A percentile compares a stretch with the other conserved stretches of the same genome.
These are phyloP conservation scores for Plasmopara muralis DNA, from an alignment of 352 stramenopile species.

Conservation along the genomic window DNA sequence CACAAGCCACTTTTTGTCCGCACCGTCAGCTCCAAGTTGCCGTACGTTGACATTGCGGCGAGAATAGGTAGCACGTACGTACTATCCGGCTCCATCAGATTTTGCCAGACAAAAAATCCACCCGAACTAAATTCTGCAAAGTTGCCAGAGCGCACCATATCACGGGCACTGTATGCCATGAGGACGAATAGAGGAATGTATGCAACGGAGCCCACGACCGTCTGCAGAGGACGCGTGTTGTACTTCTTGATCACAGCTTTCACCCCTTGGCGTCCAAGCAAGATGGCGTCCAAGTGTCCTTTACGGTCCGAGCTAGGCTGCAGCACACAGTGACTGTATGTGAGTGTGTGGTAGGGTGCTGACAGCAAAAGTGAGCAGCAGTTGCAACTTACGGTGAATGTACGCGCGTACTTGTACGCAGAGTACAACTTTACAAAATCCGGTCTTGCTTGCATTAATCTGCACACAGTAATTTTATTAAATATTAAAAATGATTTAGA, in stretches of 20 bases:
- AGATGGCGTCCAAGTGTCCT: constrained; percentile 42
- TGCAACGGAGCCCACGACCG: constrained; percentile 50
- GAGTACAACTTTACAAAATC: constrained; percentile 66
- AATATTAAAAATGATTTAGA: too few species aligned
- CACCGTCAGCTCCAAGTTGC: constrained; percentile 49
- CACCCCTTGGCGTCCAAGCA: constrained; percentile 40
- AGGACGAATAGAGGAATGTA: constrained; percentile 70
- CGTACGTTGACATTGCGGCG: constrained; percentile 49
- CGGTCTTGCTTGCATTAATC: constrained; percentile 39
- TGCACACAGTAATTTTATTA: constrained; percentile 2
- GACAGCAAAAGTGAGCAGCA: background rate
- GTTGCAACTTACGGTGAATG: constrained; percentile 41
- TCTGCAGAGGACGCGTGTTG: constrained; percentile 62
- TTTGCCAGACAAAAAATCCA: constrained; percentile 58
- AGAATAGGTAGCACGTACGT: constrained; percentile 55
- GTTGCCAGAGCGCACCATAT: constrained; percentile 70
- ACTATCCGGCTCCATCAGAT: constrained; percentile 54
- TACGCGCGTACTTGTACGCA: constrained; percentile 66
- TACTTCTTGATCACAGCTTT: constrained; percentile 69
- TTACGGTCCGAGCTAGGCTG: constrained; percentile 37
- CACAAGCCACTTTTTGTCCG: constrained; percentile 45
- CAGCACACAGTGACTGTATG: constrained; percentile 6
- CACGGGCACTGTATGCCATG: constrained; percentile 65
- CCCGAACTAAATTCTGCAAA: constrained; percentile 54
- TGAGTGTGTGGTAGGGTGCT: background rate